Evolutionary conservation across 2,329 filamentous ascomycete species (phyloP).

Genomic region (Dactylellina cionopaga): DNA sequence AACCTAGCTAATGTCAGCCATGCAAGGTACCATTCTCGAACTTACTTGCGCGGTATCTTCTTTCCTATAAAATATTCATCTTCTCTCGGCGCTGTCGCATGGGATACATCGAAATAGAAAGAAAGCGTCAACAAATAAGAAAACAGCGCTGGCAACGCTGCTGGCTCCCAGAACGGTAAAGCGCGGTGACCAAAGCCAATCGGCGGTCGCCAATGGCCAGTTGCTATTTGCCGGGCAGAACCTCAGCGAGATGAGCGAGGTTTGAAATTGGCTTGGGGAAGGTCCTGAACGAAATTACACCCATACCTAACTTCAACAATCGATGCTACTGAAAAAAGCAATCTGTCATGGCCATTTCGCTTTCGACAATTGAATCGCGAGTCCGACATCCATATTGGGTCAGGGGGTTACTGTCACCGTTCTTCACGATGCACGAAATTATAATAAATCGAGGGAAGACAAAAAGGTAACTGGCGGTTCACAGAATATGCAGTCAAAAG

Average conservation of each 20-base stretch:
- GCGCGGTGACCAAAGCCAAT: slow-evolving; percentile 27
- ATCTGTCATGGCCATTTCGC: slow-evolving; percentile 11
- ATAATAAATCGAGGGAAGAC: too few species aligned
- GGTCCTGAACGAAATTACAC: slow-evolving; percentile 52
- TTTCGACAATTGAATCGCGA: slow-evolving; percentile 21
- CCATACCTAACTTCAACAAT: slow-evolving; percentile 17
- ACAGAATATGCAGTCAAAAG: too few species aligned
- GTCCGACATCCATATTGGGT: slow-evolving; percentile 46
- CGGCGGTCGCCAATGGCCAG: too few species aligned
- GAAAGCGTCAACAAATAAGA: not conserved
- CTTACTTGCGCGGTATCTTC: not conserved
- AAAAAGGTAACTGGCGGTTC: too few species aligned
- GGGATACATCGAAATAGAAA: not conserved
- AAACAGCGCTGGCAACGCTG: slow-evolving; percentile 15
- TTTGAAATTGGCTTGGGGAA: slow-evolving; percentile 53
- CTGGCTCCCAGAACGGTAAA: slow-evolving; percentile 19
- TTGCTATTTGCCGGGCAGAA: slow-evolving; percentile 30
- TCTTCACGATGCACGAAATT: too few species aligned
- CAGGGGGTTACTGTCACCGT: slow-evolving; percentile 21
- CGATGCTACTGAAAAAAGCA: slow-evolving; percentile 28
- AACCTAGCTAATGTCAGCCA: slow-evolving; percentile 4
- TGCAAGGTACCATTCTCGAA: slow-evolving; percentile 29
- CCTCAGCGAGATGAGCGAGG: slow-evolving; percentile 51
- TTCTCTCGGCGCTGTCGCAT: not conserved
- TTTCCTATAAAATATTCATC: not conserved